These are phyloP conservation scores for Schizochytrium sp. DNA, from an alignment of 108 stramenopile species.

Conservation along the genomic window DNA sequence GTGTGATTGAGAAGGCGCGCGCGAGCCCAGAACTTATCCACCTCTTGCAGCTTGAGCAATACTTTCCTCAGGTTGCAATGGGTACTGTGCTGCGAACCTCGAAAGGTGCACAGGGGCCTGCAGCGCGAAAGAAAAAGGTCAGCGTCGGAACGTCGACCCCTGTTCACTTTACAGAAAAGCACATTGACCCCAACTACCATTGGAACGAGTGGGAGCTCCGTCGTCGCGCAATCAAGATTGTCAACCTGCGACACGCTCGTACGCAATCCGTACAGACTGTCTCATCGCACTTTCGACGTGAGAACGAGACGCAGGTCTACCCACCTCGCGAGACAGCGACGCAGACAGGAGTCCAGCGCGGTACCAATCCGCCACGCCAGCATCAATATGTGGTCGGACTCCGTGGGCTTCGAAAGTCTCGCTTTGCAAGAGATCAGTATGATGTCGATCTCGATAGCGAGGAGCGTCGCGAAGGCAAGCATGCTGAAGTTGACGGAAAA, in stretches of 20 bases:
- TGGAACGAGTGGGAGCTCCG: constrained; percentile 60
- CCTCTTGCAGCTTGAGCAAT: constrained; percentile 42
- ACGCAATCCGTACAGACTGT: constrained; percentile 50
- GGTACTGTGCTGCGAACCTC: background rate
- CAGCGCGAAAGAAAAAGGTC: background rate
- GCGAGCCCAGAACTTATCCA: constrained; percentile 50
- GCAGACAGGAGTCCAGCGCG: constrained; percentile 43
- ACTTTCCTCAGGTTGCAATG: constrained; percentile 27
- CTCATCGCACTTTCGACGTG: constrained; percentile 50
- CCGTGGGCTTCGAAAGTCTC: background rate
- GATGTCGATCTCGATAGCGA: background rate
- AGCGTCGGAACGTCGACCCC: constrained; percentile 48
- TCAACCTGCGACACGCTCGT: constrained; percentile 44
- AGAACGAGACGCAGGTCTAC: constrained; percentile 50
- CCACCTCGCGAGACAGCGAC: constrained; percentile 31
- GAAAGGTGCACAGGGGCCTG: background rate
- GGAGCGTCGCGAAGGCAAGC: background rate
- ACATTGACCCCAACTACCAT: constrained; percentile 41
- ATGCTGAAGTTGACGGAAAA: background rate
- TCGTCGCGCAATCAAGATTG: constrained; percentile 45
- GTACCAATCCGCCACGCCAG: constrained; percentile 34
- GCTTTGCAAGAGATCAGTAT: background rate
- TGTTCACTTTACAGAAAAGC: constrained; percentile 46
- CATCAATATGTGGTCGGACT: background rate
- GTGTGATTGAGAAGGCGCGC: constrained; percentile 31